Evolutionary conservation across 495 filamentous ascomycete genomes (phyloP).

Genomic region (Aspergillus egyptiacus): DNA sequence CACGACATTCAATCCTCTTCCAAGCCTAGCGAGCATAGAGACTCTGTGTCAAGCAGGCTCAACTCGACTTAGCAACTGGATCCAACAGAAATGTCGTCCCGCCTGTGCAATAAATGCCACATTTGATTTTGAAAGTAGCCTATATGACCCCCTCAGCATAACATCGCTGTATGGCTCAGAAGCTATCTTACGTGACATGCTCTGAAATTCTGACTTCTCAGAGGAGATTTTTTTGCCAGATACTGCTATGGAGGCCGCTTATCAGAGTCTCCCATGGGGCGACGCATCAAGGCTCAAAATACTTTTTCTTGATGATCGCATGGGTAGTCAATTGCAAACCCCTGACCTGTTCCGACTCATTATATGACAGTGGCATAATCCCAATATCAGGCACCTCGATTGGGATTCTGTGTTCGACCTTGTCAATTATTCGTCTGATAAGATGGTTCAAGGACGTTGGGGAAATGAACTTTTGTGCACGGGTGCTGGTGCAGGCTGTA

Average conservation of each 20-base stretch:
- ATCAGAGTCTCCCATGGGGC: conserved; percentile 21
- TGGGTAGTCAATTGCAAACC: conserved; percentile 11
- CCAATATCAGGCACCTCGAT: background rate
- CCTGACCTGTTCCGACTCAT: conserved; percentile 11
- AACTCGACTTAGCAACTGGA: conserved; percentile 22
- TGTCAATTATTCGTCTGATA: conserved; percentile 1
- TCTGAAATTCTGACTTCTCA: conserved; percentile 18
- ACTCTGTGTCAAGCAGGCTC: conserved; percentile 17
- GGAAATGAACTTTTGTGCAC: conserved; percentile 7
- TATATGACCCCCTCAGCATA: conserved; percentile 26
- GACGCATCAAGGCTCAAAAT: conserved; percentile 21
- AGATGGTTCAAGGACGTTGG: conserved; percentile 5
- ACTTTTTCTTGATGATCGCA: conserved; percentile 15
- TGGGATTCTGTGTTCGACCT: conserved; percentile 8
- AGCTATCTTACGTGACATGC: conserved; percentile 8
- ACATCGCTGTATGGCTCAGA: conserved; percentile 23
- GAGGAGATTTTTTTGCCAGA: conserved; percentile 10
- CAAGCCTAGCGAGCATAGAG: conserved; percentile 18
- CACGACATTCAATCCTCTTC: conserved; percentile 10
- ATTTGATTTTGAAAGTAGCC: conserved; percentile 20
- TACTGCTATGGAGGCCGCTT: conserved; percentile 14
- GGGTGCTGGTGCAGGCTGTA: conserved; percentile 7
- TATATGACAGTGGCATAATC: conserved; percentile 4
- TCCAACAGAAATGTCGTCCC: conserved; percentile 23
- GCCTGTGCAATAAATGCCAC: conserved; percentile 18